These are phyloP conservation scores for Phyllostachys edulis DNA, from an alignment of 176 grass and related monocot genomes.

Conservation along the genomic window DNA sequence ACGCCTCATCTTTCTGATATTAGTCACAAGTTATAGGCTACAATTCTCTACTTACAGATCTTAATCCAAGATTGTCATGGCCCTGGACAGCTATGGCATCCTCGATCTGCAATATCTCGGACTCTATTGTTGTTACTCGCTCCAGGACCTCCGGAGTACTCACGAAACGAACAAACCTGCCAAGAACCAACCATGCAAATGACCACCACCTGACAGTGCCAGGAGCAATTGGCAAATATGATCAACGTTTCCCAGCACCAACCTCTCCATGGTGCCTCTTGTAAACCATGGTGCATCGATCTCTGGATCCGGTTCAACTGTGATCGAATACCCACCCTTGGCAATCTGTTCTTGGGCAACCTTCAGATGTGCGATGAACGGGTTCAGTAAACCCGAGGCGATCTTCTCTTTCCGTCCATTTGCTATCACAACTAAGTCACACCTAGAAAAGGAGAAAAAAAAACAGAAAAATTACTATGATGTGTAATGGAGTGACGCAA, in stretches of 20 bases:
- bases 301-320: conserved; percentile 50
- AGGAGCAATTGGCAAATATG: not conserved
- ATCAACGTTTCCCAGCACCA: not conserved
- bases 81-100: conserved; percentile 71
- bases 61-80: conserved; percentile 50
- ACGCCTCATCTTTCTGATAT: conserved; percentile 4
- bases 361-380: conserved; percentile 82
- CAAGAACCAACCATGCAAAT: conserved; percentile 26
- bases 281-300: conserved; percentile 77
- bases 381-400: conserved; percentile 84
- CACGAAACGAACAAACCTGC: conserved; percentile 96
- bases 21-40: not conserved
- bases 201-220: not conserved
- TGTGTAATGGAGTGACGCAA: not conserved
- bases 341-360: conserved; percentile 85
- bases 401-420: conserved; percentile 83
- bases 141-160: conserved; percentile 95
- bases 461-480: not conserved
- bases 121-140: conserved; percentile 80
- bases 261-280: conserved; percentile 88
- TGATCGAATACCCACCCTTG: conserved; percentile 91
- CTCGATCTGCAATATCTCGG: conserved; percentile 88
- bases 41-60: conserved; percentile 44
- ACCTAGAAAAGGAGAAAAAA: conserved; percentile 39
- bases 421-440: conserved; percentile 81